Evolutionary conservation across 2,329 filamentous ascomycete species (phyloP).

Genomic region (Lachnellula suecica): DNA sequence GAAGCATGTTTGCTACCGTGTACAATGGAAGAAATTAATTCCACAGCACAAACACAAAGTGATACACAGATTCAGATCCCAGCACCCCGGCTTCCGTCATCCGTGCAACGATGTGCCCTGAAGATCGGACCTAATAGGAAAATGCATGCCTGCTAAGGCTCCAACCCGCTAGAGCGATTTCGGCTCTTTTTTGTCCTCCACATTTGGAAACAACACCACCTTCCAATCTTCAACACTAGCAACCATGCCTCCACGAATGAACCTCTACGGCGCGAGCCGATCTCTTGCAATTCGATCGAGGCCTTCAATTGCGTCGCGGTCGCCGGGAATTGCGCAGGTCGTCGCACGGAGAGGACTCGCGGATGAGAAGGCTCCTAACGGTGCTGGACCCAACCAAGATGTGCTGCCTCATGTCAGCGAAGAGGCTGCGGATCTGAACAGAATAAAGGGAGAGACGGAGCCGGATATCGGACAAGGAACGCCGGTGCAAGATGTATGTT

Average conservation of each 20-base stretch:
- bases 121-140: not conserved
- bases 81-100: conserved; percentile 9
- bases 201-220: no score
- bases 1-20: not conserved
- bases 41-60: not conserved
- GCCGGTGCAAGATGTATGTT: conserved; percentile 62
- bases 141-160: conserved; percentile 1
- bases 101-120: conserved; percentile 10
- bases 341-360: conserved; percentile 28
- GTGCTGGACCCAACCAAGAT: conserved; percentile 48
- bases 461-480: conserved; percentile 66
- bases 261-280: conserved; percentile 45
- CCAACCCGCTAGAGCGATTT: not conserved
- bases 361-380: conserved; percentile 28
- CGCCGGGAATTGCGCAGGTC: conserved; percentile 25
- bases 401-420: conserved; percentile 60
- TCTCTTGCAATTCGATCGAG: conserved; percentile 40
- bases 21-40: not conserved
- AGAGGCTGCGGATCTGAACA: conserved; percentile 60
- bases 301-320: conserved; percentile 33
- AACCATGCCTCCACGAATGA: conserved; percentile 57
- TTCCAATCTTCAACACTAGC: conserved; percentile 14
- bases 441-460: conserved; percentile 54
- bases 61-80: conserved; percentile 10
- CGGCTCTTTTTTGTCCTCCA: conserved; percentile 6